A percentile compares a stretch with the other conserved stretches of the same genome.
These are phyloP conservation scores for Cornus florida DNA, from an alignment of 148 eudicot genomes.

Conservation along the genomic window DNA sequence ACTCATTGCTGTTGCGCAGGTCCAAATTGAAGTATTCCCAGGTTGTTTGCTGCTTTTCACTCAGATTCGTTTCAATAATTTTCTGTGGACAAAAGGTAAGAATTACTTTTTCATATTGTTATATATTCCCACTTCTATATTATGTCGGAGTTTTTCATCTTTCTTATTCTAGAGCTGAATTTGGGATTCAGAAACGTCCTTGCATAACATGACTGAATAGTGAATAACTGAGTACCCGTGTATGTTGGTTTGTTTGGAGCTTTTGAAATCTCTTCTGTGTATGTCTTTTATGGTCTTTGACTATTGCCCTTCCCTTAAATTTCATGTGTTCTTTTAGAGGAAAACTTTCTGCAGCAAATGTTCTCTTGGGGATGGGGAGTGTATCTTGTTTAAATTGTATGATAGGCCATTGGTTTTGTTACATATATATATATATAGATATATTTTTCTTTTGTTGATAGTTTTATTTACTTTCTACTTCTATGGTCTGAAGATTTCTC, in stretches of 20 bases:
- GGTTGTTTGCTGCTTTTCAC: not conserved
- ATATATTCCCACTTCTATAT: not conserved
- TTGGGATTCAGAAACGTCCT: not conserved
- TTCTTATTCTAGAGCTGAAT: not conserved
- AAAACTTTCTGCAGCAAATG: not conserved
- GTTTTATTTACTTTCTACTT: not conserved
- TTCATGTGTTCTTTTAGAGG: not conserved
- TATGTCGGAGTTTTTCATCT: not conserved
- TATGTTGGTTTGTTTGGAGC: too few relatives aligned
- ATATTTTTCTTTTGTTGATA: not conserved
- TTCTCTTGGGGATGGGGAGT: too few relatives aligned
- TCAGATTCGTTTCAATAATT: constrained; percentile 1
- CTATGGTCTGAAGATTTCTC: not conserved
- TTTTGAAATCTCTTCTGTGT: too few relatives aligned
- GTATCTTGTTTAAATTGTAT: too few relatives aligned
- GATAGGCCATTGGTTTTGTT: not conserved
- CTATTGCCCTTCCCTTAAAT: not conserved
- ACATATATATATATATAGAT: too few relatives aligned
- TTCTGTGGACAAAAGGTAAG: not conserved
- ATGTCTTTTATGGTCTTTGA: not conserved
- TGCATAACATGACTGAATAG: not conserved
- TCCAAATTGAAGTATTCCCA: not conserved
- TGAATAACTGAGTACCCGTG: not conserved
- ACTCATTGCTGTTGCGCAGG: not conserved
- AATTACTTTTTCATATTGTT: not conserved